Percentiles rank a stretch among this genome's conserved stretches.
Conservation (phyloP, 2,329 filamentous ascomycete genomes). For the Diaporthe nobilis region DNA sequence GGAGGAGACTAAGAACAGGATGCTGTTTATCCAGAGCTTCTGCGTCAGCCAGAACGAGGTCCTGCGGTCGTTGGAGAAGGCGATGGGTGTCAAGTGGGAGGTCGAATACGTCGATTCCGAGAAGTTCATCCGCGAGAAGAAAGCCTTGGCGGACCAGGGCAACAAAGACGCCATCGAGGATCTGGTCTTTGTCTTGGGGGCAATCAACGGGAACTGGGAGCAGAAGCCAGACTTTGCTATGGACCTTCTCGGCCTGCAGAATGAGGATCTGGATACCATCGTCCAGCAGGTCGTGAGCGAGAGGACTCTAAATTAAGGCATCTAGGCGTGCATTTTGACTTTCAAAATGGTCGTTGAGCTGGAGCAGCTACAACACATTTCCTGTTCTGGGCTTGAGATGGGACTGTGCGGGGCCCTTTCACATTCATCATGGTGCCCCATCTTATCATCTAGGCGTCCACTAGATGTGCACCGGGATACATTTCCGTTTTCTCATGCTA, state of each 20-base stretch:
- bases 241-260: conserved; percentile 60
- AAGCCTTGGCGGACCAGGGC: conserved; percentile 54
- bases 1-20: conserved; percentile 50
- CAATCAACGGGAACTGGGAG: conserved; percentile 64
- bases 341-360: background rate
- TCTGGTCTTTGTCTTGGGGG: conserved; percentile 64
- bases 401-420: background rate
- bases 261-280: conserved; percentile 61
- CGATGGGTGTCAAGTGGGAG: conserved; percentile 50
- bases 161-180: conserved; percentile 58
- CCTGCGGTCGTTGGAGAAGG: conserved; percentile 52
- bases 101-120: conserved; percentile 54
- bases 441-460: background rate
- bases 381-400: background rate
- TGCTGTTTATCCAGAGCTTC: conserved; percentile 58
- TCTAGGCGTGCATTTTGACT: too few species aligned
- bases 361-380: too few species aligned
- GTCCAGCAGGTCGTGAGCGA: conserved; percentile 52
- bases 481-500: background rate
- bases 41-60: conserved; percentile 55
- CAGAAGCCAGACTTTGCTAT: conserved; percentile 60
- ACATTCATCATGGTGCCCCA: background rate
- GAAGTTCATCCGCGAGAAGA: conserved; percentile 56
- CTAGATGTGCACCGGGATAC: too few species aligned
- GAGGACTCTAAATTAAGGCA: background rate